Percentiles rank a stretch among this genome's conserved stretches.
These are phyloP conservation scores for Blastobotrys indianensis DNA, from an alignment of 1,139 yeast species.

Conservation along the genomic window DNA sequence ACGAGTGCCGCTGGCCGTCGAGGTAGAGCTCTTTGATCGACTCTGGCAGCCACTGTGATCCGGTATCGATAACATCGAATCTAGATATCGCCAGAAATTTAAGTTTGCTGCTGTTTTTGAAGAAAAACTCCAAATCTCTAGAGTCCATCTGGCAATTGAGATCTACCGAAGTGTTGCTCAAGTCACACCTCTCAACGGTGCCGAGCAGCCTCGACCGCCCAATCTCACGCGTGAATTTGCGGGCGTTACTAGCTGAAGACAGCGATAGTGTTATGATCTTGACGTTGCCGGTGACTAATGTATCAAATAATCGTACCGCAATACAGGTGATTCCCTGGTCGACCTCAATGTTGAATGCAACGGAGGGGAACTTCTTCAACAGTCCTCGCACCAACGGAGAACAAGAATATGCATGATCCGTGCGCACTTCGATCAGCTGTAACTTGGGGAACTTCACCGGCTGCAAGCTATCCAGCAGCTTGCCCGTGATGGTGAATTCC, in stretches of 20 bases:
- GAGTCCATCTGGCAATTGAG: neutral
- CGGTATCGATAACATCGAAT: neutral
- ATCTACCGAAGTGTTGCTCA: slow-evolving; percentile 1
- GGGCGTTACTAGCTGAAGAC: slow-evolving; percentile 1
- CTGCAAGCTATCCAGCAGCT: neutral
- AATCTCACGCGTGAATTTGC: neutral
- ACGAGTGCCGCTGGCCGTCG: slow-evolving; percentile 1
- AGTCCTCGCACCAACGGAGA: neutral
- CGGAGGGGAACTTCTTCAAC: neutral
- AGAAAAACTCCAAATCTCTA: neutral
- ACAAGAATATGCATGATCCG: slow-evolving; percentile 1
- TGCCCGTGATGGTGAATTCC: neutral
- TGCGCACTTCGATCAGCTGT: neutral
- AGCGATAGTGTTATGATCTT: neutral
- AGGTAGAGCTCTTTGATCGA: neutral
- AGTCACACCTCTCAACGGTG: slow-evolving; percentile 1
- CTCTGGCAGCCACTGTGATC: neutral
- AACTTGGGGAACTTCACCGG: neutral
- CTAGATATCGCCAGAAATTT: neutral
- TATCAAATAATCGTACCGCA: neutral
- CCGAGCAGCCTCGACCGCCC: neutral
- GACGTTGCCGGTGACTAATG: neutral
- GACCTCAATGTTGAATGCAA: neutral
- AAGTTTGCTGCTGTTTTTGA: neutral
- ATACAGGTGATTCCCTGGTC: slow-evolving; percentile 3